Conservation (phyloP, 2,329 filamentous ascomycete genomes). For the Podosphaera xanthii region DNA sequence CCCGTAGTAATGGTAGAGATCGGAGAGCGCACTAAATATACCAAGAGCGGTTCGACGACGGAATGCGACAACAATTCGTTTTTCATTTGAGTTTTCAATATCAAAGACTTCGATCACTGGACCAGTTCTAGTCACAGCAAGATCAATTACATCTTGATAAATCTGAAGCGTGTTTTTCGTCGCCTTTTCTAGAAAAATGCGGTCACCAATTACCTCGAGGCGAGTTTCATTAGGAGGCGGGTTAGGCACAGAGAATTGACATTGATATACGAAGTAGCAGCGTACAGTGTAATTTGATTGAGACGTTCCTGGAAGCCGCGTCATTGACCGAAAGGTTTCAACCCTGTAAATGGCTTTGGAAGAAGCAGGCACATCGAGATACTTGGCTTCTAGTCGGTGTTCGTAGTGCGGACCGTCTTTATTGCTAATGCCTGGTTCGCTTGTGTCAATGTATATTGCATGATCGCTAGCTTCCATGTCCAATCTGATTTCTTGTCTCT, state of each 20-base stretch:
- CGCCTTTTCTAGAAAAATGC: slow-evolving; percentile 85
- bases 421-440: slow-evolving; percentile 60
- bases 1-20: slow-evolving; percentile 97
- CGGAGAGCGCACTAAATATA: slow-evolving; percentile 82
- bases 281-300: slow-evolving; percentile 63
- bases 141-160: slow-evolving; percentile 80
- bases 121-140: slow-evolving; percentile 63
- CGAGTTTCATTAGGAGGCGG: slow-evolving; percentile 61
- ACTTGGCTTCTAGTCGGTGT: slow-evolving; percentile 82
- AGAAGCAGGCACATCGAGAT: slow-evolving; percentile 47
- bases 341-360: slow-evolving; percentile 60
- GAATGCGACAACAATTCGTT: slow-evolving; percentile 85
- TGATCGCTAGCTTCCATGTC: slow-evolving; percentile 91
- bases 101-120: slow-evolving; percentile 97
- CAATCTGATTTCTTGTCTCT: slow-evolving; percentile 77
- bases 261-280: slow-evolving; percentile 98
- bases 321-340: slow-evolving; percentile 88
- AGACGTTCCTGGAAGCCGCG: slow-evolving; percentile 41
- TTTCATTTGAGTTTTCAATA: slow-evolving; percentile 75
- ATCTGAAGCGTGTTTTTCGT: slow-evolving; percentile 88
- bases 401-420: slow-evolving; percentile 75
- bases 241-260: slow-evolving; percentile 59
- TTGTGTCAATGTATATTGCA: slow-evolving; percentile 96
- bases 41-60: slow-evolving; percentile 79
- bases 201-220: slow-evolving; percentile 78